Evolutionary conservation across 345 rosid genomes (phyloP), one percentile per base, ranked within the genome.

Genomic region (Euphorbia lathyris): DNA sequence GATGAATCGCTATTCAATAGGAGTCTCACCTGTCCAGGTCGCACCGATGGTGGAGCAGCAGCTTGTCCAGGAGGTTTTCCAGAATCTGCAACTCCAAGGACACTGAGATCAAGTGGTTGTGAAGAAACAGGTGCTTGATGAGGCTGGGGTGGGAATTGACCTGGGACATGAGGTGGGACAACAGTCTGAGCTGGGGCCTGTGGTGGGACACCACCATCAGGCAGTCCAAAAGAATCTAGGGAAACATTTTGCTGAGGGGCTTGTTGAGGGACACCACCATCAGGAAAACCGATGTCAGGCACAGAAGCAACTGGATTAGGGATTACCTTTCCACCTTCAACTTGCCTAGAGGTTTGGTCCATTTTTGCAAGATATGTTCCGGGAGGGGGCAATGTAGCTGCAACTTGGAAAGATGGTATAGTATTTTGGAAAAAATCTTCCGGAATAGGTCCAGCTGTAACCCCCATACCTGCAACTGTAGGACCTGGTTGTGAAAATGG

Each of bases 381-480:
- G 74, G 94, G 84, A 80, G 96, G 97, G 60, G 90, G 91, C 84
- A 95, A 62, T 14, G 90, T 66, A 72, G 93, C 86, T 52, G 91
- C 99, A 75, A 88, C 92, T 82, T 86, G 96, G 68, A 95, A 67
- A 63, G 99, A 95, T 14, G 98, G 89, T 66, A 90, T 82, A 63
- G 99, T 95, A 68, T 95, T 84, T 73, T 89, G 93, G 79, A 95
- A 95, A 72, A 95, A 95, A 79, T 95, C 98, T 79, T 92, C 99
- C 3, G 99, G 98, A 63, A 95, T 95, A 29, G 97, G 96, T 62
- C 80, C 68, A 65, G 89, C 83, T 63, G 87, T 60, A 72, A 75
- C 78, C 63, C 90, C 90, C 23, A 10, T 74, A 79, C 88, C 81
- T 30, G 65, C 63, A 71, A 74, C 71, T 48, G 61, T 61, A 56